Evolutionary conservation across 352 stramenopile genomes (phyloP).

Genomic region (Phytophthora fragariae): DNA sequence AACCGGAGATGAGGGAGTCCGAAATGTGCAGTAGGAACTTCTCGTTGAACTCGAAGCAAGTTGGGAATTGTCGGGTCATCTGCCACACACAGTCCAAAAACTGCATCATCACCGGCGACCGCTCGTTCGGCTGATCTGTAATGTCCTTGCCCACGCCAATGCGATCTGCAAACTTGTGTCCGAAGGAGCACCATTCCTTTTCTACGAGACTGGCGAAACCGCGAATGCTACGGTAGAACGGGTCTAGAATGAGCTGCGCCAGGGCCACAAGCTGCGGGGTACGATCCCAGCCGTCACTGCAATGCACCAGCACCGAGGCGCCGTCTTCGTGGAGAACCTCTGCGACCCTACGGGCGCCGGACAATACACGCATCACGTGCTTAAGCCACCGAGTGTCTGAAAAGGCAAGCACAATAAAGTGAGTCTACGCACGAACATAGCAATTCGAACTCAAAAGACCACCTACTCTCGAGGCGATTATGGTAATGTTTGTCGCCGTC

Average conservation of each 20-base stretch:
- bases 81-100: constrained; percentile 91
- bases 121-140: constrained; percentile 81
- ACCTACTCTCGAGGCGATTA: constrained; percentile 84
- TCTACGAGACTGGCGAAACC: constrained; percentile 86
- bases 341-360: constrained; percentile 70
- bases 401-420: constrained; percentile 13
- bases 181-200: constrained; percentile 92
- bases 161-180: constrained; percentile 91
- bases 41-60: constrained; percentile 91
- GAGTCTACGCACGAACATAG: background rate
- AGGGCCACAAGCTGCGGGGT: constrained; percentile 85
- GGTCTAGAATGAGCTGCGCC: constrained; percentile 87
- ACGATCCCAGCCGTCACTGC: constrained; percentile 89
- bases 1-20: constrained; percentile 79
- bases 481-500: constrained; percentile 91
- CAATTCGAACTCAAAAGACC: background rate
- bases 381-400: constrained; percentile 96
- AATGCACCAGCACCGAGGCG: constrained; percentile 86
- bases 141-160: constrained; percentile 85
- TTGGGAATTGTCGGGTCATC: constrained; percentile 90
- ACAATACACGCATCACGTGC: constrained; percentile 93
- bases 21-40: constrained; percentile 84
- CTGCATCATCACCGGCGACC: constrained; percentile 88
- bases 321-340: constrained; percentile 88
- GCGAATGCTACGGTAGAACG: constrained; percentile 86